These are phyloP conservation scores for Monosporascus sp. DNA, from an alignment of 2,329 filamentous ascomycete genomes.

Conservation along the genomic window DNA sequence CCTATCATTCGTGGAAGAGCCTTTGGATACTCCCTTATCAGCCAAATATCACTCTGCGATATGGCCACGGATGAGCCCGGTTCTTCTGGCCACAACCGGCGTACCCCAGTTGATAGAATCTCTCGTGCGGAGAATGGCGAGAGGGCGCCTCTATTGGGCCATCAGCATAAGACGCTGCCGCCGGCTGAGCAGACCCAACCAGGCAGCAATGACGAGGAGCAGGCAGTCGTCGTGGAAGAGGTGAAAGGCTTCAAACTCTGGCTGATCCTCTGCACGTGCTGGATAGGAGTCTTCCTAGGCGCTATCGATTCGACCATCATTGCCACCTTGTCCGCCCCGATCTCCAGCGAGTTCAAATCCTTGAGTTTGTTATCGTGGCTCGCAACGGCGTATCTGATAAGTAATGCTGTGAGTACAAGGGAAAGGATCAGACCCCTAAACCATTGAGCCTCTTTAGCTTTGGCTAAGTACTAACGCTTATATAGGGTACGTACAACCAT, in stretches of 20 bases:
- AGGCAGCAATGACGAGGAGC: conserved; percentile 34
- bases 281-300: conserved; percentile 57
- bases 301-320: conserved; percentile 75
- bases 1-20: too few species aligned
- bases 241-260: conserved; percentile 42
- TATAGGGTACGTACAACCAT: background rate
- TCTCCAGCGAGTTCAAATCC: conserved; percentile 76
- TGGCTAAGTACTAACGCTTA: background rate
- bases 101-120: background rate
- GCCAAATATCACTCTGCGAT: background rate
- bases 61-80: background rate
- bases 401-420: conserved; percentile 52
- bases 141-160: conserved; percentile 18
- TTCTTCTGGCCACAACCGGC: background rate
- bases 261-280: conserved; percentile 50
- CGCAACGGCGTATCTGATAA: conserved; percentile 79
- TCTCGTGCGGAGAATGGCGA: conserved; percentile 5
- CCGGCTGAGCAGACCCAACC: conserved; percentile 9
- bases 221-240: conserved; percentile 42
- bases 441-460: too few species aligned
- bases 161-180: conserved; percentile 6
- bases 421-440: background rate
- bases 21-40: too few species aligned
- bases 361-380: conserved; percentile 82
- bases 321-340: conserved; percentile 77